Evolutionary conservation across 177 flowering plant species (phyloP), one percentile per base, ranked within the genome.

Genomic region (Vitis hybrid): DNA sequence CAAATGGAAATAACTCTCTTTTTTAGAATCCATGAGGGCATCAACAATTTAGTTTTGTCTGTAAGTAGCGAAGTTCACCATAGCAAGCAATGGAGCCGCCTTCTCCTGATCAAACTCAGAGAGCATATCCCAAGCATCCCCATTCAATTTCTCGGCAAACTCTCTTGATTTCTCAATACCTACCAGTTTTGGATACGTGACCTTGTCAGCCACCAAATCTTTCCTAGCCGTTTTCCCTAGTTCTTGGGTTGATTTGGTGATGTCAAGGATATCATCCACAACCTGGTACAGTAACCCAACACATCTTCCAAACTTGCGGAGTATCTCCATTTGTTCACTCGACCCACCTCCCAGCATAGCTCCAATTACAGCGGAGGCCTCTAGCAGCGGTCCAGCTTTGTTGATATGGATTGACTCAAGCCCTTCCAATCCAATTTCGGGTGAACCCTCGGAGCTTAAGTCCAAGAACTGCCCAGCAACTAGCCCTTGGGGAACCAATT

Each of bases 381-480:
- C 95, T 48, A 90, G 73, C 56, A 90, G 64, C 2, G 83, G 85
- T 1, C 92, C 95, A 0, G 95, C 87, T 67, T 90, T 90, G 59
- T 90, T 92, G 18, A 78, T 16, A 22, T 90, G 95, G 13, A 90
- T 90, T 68, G 74, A 90, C 60, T 86, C 91, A 15, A 90, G 83
- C n/a, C 71, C 75, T 10, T 88, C 86, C 58, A 87, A 55, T 3
- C 84, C 90, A 10, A 85, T 86, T 45, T 74, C 81, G 16, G 77
- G 18, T 12, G 74, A 3, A 1, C 95, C 91, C 34, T 84, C 82
- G 0, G 85, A 83, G 45, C 57, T 20, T 6, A 90, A 82, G 64
- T 90, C 95, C 8, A 88, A 88, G 1, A 90, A 88, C 57, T 90
- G 92, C 2, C 95, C 92, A 0, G 95, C 92, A 5, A 90, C 92